Conservation (phyloP, 2,329 filamentous ascomycete species). For the Onygenales sp. region DNA sequence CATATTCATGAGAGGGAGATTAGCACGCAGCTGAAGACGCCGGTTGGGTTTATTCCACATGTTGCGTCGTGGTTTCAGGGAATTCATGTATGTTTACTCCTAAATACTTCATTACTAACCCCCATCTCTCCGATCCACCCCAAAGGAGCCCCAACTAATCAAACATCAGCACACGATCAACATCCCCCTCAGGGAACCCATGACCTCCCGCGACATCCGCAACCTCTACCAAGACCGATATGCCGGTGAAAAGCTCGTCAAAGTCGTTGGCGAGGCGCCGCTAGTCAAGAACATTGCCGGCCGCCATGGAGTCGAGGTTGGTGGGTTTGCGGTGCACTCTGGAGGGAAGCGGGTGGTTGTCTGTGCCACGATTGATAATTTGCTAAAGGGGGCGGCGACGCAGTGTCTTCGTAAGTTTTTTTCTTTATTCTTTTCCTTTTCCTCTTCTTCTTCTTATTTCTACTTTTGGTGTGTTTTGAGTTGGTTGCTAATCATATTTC, state of each 20-base stretch:
- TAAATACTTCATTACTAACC: background rate
- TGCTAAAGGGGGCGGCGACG: conserved; percentile 85
- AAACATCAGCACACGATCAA: conserved; percentile 64
- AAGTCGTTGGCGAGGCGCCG: conserved; percentile 80
- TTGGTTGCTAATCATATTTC: background rate
- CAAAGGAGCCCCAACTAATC: conserved; percentile 4
- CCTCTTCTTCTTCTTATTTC: background rate
- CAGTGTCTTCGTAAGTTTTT: conserved; percentile 79
- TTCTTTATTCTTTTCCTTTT: too few relatives aligned
- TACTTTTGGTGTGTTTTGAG: conserved; percentile 5
- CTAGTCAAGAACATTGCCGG: conserved; percentile 74
- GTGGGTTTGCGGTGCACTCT: conserved; percentile 87
- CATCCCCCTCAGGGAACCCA: conserved; percentile 74
- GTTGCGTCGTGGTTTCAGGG: conserved; percentile 97
- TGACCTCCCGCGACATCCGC: conserved; percentile 85
- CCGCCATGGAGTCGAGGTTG: conserved; percentile 86
- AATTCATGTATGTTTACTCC: conserved; percentile 51
- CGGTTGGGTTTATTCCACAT: conserved; percentile 82
- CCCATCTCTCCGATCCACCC: background rate
- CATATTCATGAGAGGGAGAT: conserved; percentile 96
- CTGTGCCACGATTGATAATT: conserved; percentile 86
- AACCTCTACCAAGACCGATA: conserved; percentile 95
- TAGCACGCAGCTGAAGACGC: conserved; percentile 61
- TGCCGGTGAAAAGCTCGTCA: conserved; percentile 89
- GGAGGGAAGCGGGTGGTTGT: conserved; percentile 88